Base-by-base conservation (phyloP, 1,139 yeast species). In the Insectozyma bohioensis region DNA sequence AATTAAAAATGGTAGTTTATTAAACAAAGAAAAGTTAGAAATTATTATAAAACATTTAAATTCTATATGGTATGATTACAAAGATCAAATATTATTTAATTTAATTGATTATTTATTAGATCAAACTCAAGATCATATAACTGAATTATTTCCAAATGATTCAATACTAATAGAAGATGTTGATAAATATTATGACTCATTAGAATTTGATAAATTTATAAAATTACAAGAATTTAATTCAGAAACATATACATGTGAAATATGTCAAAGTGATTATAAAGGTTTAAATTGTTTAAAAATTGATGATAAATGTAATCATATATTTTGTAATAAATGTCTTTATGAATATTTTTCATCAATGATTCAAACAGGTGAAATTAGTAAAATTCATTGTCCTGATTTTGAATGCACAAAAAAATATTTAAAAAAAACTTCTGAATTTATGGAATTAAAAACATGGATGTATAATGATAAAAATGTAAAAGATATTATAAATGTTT, bases 351-450 rank as follows among this genome's bases (percentile, higher is more conserved):
- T 72, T 41, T 40, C 53, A 1, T 57, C 69, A 2, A 55, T 64
- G 34, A 77, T 81, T 11, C 50, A 51, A 2, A 58, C 67, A 12
- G 86, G 85, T 1, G 75, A 73, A 21, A 64, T 78, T 3, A 66
- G 66, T 11, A 72, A 63, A 34, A 64, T 81, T 0, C 78, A 77
- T 43, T 81, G 88, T 47, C 86, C 87, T 0, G 68, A 75, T 30
- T 73, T 66, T 43, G 65, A 63, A 21, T 75, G 78, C 43, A 59
- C 72, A 2, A 61, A 59, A 37, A 24, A 41, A 21, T 36, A 49
- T 35, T 9, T 35, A 5, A 30, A 41, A 10, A 33, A 33, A 7
- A 45, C 52, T 16, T 51, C 49, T 4, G 46, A 48, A 21, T 52
- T 52, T 29, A 44, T 63, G 27, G 43, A 50, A 13, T 51, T 44